Evolutionary conservation across 2,329 filamentous ascomycete species (phyloP), one percentile per base, ranked within the genome.

Genomic region (Pseudogymnoascus destructans): DNA sequence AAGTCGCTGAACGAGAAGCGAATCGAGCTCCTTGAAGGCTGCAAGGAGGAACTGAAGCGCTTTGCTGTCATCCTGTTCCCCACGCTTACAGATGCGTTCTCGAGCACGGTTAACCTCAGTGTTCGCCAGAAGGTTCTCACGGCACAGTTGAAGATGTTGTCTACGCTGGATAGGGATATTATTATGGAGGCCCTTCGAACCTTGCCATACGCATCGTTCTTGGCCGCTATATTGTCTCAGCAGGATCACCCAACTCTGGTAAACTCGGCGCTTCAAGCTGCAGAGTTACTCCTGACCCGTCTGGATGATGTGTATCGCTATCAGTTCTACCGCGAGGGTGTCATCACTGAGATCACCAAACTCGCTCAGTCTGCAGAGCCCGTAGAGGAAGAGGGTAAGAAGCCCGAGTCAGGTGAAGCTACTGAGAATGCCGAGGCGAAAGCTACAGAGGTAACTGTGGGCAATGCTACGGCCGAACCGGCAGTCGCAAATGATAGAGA

Each of bases 111-210:
- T 63, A 98, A 98, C 68, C 74, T 97, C 13, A 89, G 83, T 59
- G 93, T 98, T 38, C 86, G 95, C 19, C 89, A 97, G 69, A 96
- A 95, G 72, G 93, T 98, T 2, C 78, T 98, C 32, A 89, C 84
- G 17, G 93, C 92, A n/a, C 93, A 98, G 67, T 75, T 97, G 46
- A 97, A 97, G 74, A 97, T 98, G 89, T 79, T 98, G 8, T 95
- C 90, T 10, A 95, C 96, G 63, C 74, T 98, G n/a, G 89, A 96
- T 65, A 84, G 82, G 42, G 77, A 80, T 35, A 89, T 98, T 56
- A 79, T 98, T 3, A 80, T 89, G 61, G 92, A 96, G 65, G 87
- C 92, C 7, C 73, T 98, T 27, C 86, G 86, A 23, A 81, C 88
- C 13, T 91, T 98, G 1, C 89, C 93, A 0, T 98, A 97, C 71